A percentile compares a stretch with the other conserved stretches of the same genome.
These are phyloP conservation scores for Brasenia schreberi DNA, from an alignment of 164 flowering plant genomes.

Conservation along the genomic window DNA sequence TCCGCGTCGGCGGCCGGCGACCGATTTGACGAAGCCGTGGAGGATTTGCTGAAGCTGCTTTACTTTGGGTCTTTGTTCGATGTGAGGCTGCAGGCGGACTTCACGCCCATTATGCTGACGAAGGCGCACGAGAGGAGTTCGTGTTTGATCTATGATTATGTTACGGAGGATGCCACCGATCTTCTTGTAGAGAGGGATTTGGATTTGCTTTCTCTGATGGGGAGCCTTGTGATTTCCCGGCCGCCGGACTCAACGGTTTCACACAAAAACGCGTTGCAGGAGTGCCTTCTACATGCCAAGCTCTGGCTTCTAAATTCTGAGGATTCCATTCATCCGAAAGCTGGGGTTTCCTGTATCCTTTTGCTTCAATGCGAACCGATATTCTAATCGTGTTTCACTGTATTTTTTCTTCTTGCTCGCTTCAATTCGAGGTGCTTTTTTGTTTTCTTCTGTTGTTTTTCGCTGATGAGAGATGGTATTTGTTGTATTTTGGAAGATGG, in stretches of 20 bases:
- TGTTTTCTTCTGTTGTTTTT: not conserved
- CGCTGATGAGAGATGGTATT: no score
- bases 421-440: not conserved
- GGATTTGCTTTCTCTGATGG: slow-evolving; percentile 55
- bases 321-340: slow-evolving; percentile 36
- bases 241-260: slow-evolving; percentile 60
- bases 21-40: slow-evolving; percentile 11
- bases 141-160: slow-evolving; percentile 87
- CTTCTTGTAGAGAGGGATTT: slow-evolving; percentile 71
- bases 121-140: slow-evolving; percentile 78
- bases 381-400: no score
- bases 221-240: slow-evolving; percentile 54
- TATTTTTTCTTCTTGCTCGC: not conserved
- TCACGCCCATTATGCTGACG: slow-evolving; percentile 57
- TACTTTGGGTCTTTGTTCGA: slow-evolving; percentile 84
- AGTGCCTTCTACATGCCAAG: slow-evolving; percentile 73
- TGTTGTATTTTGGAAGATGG: no score
- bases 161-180: slow-evolving; percentile 87
- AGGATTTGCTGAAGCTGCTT: slow-evolving; percentile 54
- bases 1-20: not conserved
- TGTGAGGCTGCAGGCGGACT: slow-evolving; percentile 66
- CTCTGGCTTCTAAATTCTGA: slow-evolving; percentile 65
- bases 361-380: not conserved
- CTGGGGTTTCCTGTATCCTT: slow-evolving; percentile 48
- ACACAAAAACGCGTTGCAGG: slow-evolving; percentile 64